Evolutionary conservation across 2,329 filamentous ascomycete genomes (phyloP), one percentile per base, ranked within the genome.

Genomic region (Colletotrichum liriopes): DNA sequence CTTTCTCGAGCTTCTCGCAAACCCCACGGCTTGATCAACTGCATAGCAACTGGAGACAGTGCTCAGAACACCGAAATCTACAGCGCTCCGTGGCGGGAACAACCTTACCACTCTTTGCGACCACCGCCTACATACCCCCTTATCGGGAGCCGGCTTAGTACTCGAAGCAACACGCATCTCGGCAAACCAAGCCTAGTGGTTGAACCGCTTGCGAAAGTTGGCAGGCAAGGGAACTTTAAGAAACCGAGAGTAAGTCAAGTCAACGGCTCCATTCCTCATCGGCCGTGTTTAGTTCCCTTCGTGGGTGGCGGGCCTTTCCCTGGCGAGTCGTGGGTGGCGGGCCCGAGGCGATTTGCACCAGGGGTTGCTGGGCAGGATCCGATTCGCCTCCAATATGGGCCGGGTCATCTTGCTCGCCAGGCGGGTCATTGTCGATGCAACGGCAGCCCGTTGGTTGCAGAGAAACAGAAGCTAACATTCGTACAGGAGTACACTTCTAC

Each of bases 1-100:
- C 75, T 73, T 70, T 60, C 62, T 73, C 58, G 47, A 47, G 54
- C 54, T 26, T 67, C 71, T 71, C 72, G 73, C 75, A 61, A 65
- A 65, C 60, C 55, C 35, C 35, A 63, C 61, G 59, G 59, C 55
- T 61, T 61, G 64, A 35, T 18, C 56, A 41, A 64, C 47, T 35
- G n/a, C 45, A 58, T 69, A 35, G 8, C 54, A 54, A 41, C 37
- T 32, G 23, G 58, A 68, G 35, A 59, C 8, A 37, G 35, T 37
- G 14, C 51, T 39, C 39, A 43, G 26, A 43, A 45, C 1, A 52
- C 52, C 43, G 39, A 23, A 14, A 16, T 47, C 8, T 16, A 32
- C 32, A 41, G 43, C 52, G 12, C 20, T 29, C 20, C 16, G 20
- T 35, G 39, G 66, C 41, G 18, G 20, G 45, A 66, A 55, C n/a